Evolutionary conservation across 164 flowering plant genomes (phyloP), one percentile per base, ranked within the genome.

Genomic region (Aristolochia fimbriata): DNA sequence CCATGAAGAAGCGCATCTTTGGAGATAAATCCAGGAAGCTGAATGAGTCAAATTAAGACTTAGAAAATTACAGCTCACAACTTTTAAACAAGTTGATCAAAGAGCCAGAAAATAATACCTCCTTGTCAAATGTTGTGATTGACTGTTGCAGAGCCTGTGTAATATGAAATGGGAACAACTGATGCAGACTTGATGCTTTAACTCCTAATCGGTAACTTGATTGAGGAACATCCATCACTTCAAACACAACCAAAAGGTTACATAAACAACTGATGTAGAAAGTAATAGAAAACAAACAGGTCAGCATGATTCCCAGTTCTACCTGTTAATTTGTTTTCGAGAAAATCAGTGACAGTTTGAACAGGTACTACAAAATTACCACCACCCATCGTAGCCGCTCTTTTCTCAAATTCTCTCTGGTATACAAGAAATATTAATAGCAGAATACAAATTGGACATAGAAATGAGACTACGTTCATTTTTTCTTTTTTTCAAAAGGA

Each of bases 201-300:
- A 94, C 97, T 75, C 99, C 99, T 62, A 94, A 68, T 0, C 97
- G 93, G 67, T 91, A 94, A 73, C 97, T 94, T 60, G 99, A 94
- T 57, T 85, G 64, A 24, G 99, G 99, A 63, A 84, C 19, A 59
- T 84, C 71, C 63, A 82, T 68, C 17, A 37, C 97, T 91, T 27
- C 30, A 27, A 27, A 27, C 76, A 48, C 9, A 37, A 37, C 43
- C 43, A 37, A 37, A 37, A 37, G 43, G 43, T 37, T 37, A 37
- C 10, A 7, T 37, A 37, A 37, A 10, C 43, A 37, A 37, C 43
- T 6, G 12, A 37, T 7, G 9, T 10, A 37, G 43, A 37, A 37
- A 37, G 12, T 37, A 37, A 37, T 37, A 37, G 12, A 3, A 37
- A 7, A 37, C 43, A 37, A 37, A 37, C 12, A 37, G 43, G 43